phyloP scores from a whole-genome alignment of 2,329 filamentous ascomycete species.

The Colletotrichum camelliae region DNA sequence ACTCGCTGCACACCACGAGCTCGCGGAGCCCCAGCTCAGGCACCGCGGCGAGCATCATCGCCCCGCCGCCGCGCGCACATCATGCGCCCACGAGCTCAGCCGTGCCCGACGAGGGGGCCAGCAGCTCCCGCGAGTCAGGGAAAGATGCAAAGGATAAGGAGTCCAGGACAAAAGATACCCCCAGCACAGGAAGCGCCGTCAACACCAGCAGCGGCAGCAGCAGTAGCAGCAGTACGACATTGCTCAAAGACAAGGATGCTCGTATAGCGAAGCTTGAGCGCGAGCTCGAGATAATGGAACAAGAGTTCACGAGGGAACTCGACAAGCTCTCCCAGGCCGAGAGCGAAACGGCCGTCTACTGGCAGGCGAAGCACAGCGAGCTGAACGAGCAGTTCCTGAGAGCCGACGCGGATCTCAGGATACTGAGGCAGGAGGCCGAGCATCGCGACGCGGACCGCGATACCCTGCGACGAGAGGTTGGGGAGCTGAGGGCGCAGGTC shows the following conservation, averaged over 20 bases:
- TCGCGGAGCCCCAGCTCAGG: constrained; percentile 25
- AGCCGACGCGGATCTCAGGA: constrained; percentile 57
- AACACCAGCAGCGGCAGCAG: constrained; percentile 26
- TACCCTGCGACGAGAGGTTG: constrained; percentile 60
- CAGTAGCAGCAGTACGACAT: constrained; percentile 21
- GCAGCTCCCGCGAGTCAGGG: neutral
- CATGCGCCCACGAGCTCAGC: constrained; percentile 40
- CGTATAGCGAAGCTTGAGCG: constrained; percentile 58
- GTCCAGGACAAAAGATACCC: constrained; percentile 17
- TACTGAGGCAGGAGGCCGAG: constrained; percentile 56
- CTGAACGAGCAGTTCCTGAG: constrained; percentile 58
- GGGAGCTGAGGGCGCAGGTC: constrained; percentile 62
- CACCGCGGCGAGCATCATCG: constrained; percentile 36
- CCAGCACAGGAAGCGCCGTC: neutral
- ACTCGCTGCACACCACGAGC: constrained; percentile 33
- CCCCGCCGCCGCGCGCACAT: constrained; percentile 43
- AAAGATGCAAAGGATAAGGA: constrained; percentile 32
- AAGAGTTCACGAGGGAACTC: constrained; percentile 58
- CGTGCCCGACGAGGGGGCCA: constrained; percentile 29
- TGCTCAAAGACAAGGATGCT: constrained; percentile 53
- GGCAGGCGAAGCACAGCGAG: constrained; percentile 60
- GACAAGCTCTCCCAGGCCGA: constrained; percentile 59
- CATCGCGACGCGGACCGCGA: constrained; percentile 50
- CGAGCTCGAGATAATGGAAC: constrained; percentile 58
- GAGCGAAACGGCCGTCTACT: constrained; percentile 60